Percentiles rank a stretch among this genome's conserved stretches.
phyloP scores from a whole-genome alignment of 129 eudicot species.

The Centrapalus pauciflorus region DNA sequence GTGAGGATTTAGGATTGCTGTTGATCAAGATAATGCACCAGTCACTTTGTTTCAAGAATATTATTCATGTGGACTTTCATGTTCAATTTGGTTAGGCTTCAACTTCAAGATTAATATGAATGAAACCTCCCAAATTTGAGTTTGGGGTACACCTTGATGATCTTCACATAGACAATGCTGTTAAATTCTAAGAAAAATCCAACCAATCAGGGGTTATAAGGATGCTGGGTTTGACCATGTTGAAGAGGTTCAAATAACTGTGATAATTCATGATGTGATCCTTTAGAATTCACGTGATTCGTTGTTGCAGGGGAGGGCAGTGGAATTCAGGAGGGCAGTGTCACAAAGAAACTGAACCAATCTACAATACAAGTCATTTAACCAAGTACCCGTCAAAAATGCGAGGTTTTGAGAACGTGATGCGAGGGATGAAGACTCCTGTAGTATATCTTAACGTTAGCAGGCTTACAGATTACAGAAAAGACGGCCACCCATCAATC shows the following conservation, averaged over 20 bases:
- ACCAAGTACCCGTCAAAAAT: conserved; percentile 72
- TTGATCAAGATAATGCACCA: neutral
- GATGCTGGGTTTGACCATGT: neutral
- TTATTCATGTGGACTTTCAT: neutral
- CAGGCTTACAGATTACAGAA: conserved; percentile 82
- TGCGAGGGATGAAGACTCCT: conserved; percentile 61
- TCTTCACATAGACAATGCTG: neutral
- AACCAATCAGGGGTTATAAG: neutral
- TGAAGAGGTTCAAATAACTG: too few relatives aligned
- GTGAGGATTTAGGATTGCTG: neutral
- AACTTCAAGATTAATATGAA: neutral
- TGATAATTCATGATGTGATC: too few relatives aligned
- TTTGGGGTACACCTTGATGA: neutral
- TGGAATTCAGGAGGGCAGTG: conserved; percentile 99
- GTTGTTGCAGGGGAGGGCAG: conserved; percentile 71
- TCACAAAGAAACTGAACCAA: conserved; percentile 82
- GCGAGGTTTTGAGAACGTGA: conserved; percentile 56
- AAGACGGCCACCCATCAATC: conserved; percentile 88
- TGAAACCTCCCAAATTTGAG: neutral
- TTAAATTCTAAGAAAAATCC: neutral
- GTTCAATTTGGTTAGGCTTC: neutral
- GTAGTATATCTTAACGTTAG: conserved; percentile 69
- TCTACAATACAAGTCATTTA: conserved; percentile 45
- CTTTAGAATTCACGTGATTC: conserved; percentile 7
- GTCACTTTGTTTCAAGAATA: neutral